These are phyloP conservation scores for Harringtonia lauricola DNA, from an alignment of 2,329 filamentous ascomycete species.

Conservation along the genomic window DNA sequence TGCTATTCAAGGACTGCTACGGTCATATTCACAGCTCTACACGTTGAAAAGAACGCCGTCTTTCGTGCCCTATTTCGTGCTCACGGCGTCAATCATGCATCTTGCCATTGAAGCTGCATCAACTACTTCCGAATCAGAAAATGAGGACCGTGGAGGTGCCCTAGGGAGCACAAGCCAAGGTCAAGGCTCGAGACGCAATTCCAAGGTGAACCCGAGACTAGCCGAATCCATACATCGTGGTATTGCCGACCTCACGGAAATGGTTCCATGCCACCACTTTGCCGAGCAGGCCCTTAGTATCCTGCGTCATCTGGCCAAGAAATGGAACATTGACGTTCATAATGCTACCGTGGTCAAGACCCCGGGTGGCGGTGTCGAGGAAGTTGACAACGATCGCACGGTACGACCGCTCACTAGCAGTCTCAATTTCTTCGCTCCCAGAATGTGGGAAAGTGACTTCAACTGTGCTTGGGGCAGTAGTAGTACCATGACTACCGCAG, in stretches of 20 bases:
- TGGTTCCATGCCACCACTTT: slow-evolving; percentile 50
- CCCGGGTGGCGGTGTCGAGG: neutral
- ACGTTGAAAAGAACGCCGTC: slow-evolving; percentile 47
- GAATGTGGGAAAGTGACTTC: slow-evolving; percentile 35
- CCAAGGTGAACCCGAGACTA: slow-evolving; percentile 25
- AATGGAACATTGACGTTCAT: slow-evolving; percentile 46
- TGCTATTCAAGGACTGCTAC: slow-evolving; percentile 43
- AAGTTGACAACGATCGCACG: neutral
- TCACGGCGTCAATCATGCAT: slow-evolving; percentile 50
- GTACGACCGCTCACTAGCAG: slow-evolving; percentile 38
- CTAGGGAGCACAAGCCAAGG: neutral
- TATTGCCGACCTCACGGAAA: slow-evolving; percentile 46
- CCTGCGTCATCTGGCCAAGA: slow-evolving; percentile 42
- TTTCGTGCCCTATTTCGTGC: slow-evolving; percentile 51
- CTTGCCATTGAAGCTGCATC: slow-evolving; percentile 37
- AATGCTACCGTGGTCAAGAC: slow-evolving; percentile 17
- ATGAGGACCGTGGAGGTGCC: neutral
- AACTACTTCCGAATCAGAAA: neutral
- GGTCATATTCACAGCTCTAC: slow-evolving; percentile 47
- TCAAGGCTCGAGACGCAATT: neutral
- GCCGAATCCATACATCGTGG: slow-evolving; percentile 38
- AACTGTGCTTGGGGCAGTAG: slow-evolving; percentile 31
- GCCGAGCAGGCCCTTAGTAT: slow-evolving; percentile 51
- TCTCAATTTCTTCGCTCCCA: slow-evolving; percentile 46
- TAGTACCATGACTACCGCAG: neutral